These are phyloP conservation scores for Aureobasidium vineae DNA, from an alignment of 2,329 filamentous ascomycete genomes.

Conservation along the genomic window DNA sequence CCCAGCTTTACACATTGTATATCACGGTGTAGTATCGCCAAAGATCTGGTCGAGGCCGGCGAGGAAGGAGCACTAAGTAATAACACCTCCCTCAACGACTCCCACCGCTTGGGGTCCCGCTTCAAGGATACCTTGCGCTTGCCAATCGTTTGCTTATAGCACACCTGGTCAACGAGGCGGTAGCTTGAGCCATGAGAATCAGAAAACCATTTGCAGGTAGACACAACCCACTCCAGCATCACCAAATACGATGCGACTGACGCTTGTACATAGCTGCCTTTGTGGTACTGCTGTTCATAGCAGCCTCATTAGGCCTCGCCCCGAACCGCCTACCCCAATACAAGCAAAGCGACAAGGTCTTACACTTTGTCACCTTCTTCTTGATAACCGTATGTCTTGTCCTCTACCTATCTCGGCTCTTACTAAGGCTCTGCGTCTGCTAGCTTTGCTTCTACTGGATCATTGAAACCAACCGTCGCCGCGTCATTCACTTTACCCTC, in stretches of 20 bases:
- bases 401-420: neutral
- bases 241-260: conserved; percentile 1
- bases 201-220: conserved; percentile 83
- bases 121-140: conserved; percentile 1
- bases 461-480: conserved; percentile 82
- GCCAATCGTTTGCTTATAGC: neutral
- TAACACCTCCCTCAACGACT: neutral
- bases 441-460: conserved; percentile 86
- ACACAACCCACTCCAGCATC: conserved; percentile 34
- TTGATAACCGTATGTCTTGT: conserved; percentile 63
- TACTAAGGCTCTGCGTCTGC: neutral
- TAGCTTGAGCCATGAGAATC: conserved; percentile 66
- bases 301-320: conserved; percentile 75
- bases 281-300: conserved; percentile 63
- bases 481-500: conserved; percentile 79
- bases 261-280: conserved; percentile 44
- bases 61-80: neutral
- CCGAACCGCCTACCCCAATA: conserved; percentile 55
- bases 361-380: conserved; percentile 89
- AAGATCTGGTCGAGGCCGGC: neutral
- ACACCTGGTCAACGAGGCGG: neutral
- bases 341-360: conserved; percentile 76
- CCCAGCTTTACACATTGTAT: neutral
- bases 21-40: neutral
- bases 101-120: neutral